A percentile compares a stretch with the other conserved stretches of the same genome.
Conservation (phyloP, 805 yeast species). For the Suhomyces kilbournensis region DNA sequence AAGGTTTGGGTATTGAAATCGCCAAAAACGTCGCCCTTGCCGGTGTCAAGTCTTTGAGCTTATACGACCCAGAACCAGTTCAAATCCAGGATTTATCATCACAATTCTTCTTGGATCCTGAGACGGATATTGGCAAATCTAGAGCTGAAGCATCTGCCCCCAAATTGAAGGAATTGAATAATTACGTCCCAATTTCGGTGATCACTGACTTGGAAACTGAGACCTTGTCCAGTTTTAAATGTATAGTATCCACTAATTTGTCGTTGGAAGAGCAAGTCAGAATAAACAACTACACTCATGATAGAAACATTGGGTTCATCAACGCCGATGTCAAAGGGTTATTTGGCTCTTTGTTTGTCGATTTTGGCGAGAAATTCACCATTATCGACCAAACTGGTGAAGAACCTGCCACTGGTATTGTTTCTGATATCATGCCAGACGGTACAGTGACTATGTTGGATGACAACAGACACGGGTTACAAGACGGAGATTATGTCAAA, state of each 20-base stretch:
- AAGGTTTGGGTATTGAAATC: conserved; percentile 92
- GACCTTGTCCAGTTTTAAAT: conserved; percentile 61
- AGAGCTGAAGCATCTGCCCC: conserved; percentile 72
- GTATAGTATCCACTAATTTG: conserved; percentile 77
- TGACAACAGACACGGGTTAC: conserved; percentile 88
- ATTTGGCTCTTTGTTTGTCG: conserved; percentile 86
- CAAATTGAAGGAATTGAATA: conserved; percentile 76
- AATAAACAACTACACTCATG: conserved; percentile 74
- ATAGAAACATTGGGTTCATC: conserved; percentile 71
- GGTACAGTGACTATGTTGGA: conserved; percentile 94
- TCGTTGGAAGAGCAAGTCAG: conserved; percentile 70
- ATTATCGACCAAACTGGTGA: conserved; percentile 89
- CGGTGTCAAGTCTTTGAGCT: conserved; percentile 87
- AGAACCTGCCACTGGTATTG: conserved; percentile 83
- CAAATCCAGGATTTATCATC: conserved; percentile 73
- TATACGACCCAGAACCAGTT: conserved; percentile 78
- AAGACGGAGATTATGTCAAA: conserved; percentile 87
- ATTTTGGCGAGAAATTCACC: conserved; percentile 78
- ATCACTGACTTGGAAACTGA: conserved; percentile 54
- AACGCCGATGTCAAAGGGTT: conserved; percentile 82
- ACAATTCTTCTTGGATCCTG: conserved; percentile 73
- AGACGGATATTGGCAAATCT: conserved; percentile 69
- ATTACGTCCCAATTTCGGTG: conserved; percentile 82
- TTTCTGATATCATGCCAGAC: conserved; percentile 80
- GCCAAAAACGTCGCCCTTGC: conserved; percentile 96